phyloP scores from a whole-genome alignment of 192 early-diverging fungal genomes.

The Dissophora globulifera region DNA sequence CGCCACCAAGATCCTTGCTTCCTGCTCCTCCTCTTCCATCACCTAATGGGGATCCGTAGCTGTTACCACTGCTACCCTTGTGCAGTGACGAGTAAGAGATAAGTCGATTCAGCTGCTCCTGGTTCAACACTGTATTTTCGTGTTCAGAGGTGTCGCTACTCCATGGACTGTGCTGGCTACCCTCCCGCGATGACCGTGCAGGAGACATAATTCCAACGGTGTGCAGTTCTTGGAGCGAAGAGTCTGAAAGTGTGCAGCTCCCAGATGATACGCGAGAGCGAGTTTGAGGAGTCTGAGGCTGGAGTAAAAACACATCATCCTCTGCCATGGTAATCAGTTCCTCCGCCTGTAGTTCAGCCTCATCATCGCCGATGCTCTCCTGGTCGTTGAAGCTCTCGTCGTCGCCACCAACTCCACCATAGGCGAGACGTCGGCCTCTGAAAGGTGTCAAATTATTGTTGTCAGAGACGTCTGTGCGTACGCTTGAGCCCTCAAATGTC shows the following conservation, averaged over 20 bases:
- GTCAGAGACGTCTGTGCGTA: not conserved
- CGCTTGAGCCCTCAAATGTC: not conserved
- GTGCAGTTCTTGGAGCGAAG: not conserved
- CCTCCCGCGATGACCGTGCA: too few species aligned
- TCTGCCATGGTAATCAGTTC: slow-evolving; percentile 39
- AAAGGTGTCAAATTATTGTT: not conserved
- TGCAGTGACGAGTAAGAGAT: slow-evolving; percentile 22
- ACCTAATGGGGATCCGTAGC: not conserved
- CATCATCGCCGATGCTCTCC: slow-evolving; percentile 41
- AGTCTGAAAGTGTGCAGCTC: not conserved
- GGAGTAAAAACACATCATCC: slow-evolving; percentile 18
- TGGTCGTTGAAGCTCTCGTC: slow-evolving; percentile 30
- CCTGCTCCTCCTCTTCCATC: not conserved
- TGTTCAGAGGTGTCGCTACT: not conserved
- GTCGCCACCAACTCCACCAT: not conserved
- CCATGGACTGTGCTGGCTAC: too few species aligned
- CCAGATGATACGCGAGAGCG: too few species aligned
- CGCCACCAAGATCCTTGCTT: not conserved
- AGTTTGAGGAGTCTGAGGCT: slow-evolving; percentile 9
- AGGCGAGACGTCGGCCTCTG: not conserved
- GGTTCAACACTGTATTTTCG: slow-evolving; percentile 1
- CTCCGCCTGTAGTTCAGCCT: slow-evolving; percentile 41
- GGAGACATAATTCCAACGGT: not conserved
- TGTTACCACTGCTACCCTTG: slow-evolving; percentile 4
- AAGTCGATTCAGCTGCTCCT: slow-evolving; percentile 15